A percentile compares a stretch with the other conserved stretches of the same genome.
Conservation (phyloP, 331 rosid species). For the Malus hybrid region DNA sequence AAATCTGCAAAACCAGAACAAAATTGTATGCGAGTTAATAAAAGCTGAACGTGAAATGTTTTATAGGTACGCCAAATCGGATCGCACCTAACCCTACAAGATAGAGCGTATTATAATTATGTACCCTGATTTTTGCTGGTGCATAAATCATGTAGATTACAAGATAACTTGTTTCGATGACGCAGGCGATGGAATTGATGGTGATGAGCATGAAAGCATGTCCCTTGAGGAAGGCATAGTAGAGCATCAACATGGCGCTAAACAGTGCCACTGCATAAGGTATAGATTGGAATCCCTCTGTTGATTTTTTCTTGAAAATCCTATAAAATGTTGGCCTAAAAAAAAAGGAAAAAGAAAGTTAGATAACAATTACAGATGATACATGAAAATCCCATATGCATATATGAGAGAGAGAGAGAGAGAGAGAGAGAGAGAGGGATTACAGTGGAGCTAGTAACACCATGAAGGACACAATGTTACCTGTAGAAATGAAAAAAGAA, state of each 20-base stretch:
- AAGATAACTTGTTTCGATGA: slow-evolving; percentile 28
- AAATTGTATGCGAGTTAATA: background rate
- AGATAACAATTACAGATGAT: background rate
- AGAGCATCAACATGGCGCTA: slow-evolving; percentile 26
- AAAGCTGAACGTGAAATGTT: background rate
- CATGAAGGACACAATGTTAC: slow-evolving; percentile 11
- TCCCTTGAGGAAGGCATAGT: slow-evolving; percentile 28
- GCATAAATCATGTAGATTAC: slow-evolving; percentile 25
- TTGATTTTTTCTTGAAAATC: slow-evolving; percentile 21
- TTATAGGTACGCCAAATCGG: background rate
- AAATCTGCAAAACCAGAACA: slow-evolving; percentile 14
- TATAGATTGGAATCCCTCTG: slow-evolving; percentile 24
- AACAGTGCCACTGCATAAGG: slow-evolving; percentile 39
- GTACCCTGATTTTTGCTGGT: slow-evolving; percentile 18
- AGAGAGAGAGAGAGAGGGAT: background rate
- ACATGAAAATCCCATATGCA: background rate
- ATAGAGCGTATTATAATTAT: background rate
- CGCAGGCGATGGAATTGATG: slow-evolving; percentile 24
- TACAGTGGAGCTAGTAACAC: slow-evolving; percentile 32
- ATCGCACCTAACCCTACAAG: background rate
- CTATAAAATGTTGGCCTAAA: slow-evolving; percentile 28
- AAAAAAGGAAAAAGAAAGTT: background rate
- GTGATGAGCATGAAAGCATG: slow-evolving; percentile 15
- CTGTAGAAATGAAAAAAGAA: background rate
- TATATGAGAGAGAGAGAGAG: background rate